Evolutionary conservation across 108 stramenopile species (phyloP), one percentile per base, ranked within the genome.

Genomic region (Pseudonitzschia pungens): DNA sequence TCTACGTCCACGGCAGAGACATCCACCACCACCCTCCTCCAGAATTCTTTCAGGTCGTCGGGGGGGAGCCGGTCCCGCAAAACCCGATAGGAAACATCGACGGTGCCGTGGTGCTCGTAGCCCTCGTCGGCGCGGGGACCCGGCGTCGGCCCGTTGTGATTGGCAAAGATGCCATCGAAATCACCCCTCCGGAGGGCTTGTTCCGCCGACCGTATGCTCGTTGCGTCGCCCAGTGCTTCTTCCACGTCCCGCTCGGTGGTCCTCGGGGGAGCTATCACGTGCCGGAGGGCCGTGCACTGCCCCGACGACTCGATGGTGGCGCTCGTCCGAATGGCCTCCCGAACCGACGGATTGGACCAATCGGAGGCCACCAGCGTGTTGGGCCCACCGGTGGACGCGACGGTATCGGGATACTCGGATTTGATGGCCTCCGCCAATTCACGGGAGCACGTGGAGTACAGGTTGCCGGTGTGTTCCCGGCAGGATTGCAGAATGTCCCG

Each of bases 261-360:
- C 27, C 63, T 42, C 5, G 74, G 67, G 0, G 88, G 88, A n/a
- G 89, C 85, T 36, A 95, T 83, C 4, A 74, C 81, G 76, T 92
- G 91, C 21, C 94, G 87, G 8, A 95, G 76, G 0, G 94, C 94
- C 6, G 94, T 95, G 78, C 94, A 95, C 73, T 92, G 94, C 33
- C 94, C 94, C 53, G 87, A 77, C 65, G 86, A 83, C 69, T 95
- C 94, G 63, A 95, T 95, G 12, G 83, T 75, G 4, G 91, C 91
- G 58, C 84, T 86, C 78, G 84, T 86, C 3, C 89, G 70, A 42
- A 92, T 85, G 12, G 94, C 94, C 48, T 85, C 81, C 28, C 79
- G 78, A n/a, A 89, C 83, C 9, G 57, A 21, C 1, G 60, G 50
- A 16, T 63, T 65, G 0, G 81, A 84, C 84, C 88, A 89, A 53